Conservation (phyloP, 306 rosid species). For the Mimosa pudica region DNA sequence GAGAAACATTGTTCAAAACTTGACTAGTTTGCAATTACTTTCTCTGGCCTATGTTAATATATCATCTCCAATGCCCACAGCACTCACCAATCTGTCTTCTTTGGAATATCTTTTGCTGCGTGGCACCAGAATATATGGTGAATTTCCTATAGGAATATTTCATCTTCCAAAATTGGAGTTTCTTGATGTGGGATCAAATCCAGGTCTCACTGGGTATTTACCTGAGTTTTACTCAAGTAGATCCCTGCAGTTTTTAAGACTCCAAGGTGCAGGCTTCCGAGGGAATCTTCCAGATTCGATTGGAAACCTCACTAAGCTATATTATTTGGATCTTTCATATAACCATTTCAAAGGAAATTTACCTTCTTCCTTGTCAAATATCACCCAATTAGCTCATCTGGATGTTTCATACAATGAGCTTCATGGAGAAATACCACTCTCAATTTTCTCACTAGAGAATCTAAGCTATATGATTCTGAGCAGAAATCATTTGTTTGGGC, state of each 20-base stretch:
- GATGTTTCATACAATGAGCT: background rate
- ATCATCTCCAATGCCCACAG: background rate
- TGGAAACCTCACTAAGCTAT: background rate
- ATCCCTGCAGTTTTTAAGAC: background rate
- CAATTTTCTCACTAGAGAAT: constrained; percentile 27
- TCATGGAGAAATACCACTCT: constrained; percentile 21
- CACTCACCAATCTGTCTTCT: constrained; percentile 2
- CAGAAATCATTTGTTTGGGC: background rate
- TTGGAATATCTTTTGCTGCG: background rate
- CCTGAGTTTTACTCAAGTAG: background rate
- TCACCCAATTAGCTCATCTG: background rate
- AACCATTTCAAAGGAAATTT: background rate
- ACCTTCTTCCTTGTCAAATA: background rate
- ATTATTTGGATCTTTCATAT: background rate
- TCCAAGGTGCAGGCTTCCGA: background rate
- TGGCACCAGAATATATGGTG: background rate
- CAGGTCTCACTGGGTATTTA: background rate
- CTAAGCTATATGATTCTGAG: background rate
- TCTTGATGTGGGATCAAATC: background rate
- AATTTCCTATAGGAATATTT: background rate
- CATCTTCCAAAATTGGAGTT: background rate
- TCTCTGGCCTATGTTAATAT: background rate
- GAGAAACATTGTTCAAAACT: background rate
- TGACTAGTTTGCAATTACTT: background rate
- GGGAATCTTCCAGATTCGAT: background rate